phyloP scores from a whole-genome alignment of 768 basidiomycete genomes.

The Naganishia randhawae region DNA sequence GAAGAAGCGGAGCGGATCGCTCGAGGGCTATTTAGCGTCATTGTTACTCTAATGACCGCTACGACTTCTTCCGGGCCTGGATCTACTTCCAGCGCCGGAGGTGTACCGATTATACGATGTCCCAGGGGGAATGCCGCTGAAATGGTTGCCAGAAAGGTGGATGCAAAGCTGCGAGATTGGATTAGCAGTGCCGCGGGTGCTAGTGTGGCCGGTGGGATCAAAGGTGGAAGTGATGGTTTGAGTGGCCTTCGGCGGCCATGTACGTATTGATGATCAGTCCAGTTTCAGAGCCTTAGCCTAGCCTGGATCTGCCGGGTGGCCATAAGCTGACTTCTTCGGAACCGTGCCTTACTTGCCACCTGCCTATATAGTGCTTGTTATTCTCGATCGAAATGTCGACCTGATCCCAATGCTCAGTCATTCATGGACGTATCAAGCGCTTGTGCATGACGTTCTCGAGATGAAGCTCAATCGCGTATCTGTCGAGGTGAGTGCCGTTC shows the following conservation, averaged over 20 bases:
- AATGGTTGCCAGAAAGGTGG: slow-evolving; percentile 96
- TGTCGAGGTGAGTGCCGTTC: slow-evolving; percentile 56
- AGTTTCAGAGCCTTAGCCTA: neutral
- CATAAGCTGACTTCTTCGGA: neutral
- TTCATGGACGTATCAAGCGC: slow-evolving; percentile 98
- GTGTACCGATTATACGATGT: slow-evolving; percentile 89
- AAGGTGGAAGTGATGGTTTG: slow-evolving; percentile 66
- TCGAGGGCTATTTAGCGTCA: slow-evolving; percentile 81
- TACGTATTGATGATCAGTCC: slow-evolving; percentile 48
- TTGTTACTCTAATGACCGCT: slow-evolving; percentile 73
- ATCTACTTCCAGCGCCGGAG: slow-evolving; percentile 37
- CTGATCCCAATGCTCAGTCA: slow-evolving; percentile 88
- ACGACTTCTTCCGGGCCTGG: slow-evolving; percentile 5
- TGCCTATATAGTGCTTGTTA: slow-evolving; percentile 67
- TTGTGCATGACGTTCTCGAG: slow-evolving; percentile 94
- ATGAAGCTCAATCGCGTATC: slow-evolving; percentile 95
- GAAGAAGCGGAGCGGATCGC: slow-evolving; percentile 88
- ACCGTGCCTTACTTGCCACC: too few relatives aligned
- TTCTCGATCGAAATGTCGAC: slow-evolving; percentile 92
- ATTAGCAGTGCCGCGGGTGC: slow-evolving; percentile 56
- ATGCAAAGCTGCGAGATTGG: slow-evolving; percentile 82
- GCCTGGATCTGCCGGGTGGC: slow-evolving; percentile 26
- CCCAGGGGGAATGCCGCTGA: slow-evolving; percentile 96
- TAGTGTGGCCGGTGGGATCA: slow-evolving; percentile 54
- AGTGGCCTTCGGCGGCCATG: slow-evolving; percentile 83